A percentile compares a stretch with the other conserved stretches of the same genome.
phyloP scores from a whole-genome alignment of 148 eudicot genomes.

The Vaccinium corymbosum region DNA sequence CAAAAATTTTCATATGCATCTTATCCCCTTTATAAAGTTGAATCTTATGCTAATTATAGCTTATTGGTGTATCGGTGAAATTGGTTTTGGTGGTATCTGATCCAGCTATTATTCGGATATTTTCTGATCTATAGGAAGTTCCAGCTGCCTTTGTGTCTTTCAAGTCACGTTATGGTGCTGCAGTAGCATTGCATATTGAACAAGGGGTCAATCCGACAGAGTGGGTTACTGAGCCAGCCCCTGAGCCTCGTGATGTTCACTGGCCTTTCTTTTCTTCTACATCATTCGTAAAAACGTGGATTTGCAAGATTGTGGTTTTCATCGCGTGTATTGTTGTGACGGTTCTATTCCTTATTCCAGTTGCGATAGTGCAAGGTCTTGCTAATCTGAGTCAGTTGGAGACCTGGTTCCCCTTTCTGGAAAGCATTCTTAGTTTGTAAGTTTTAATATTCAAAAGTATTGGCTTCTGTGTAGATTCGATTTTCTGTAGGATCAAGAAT shows the following conservation, averaged over 20 bases:
- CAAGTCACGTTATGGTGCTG: conserved; percentile 74
- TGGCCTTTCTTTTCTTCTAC: conserved; percentile 95
- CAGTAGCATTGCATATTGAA: conserved; percentile 57
- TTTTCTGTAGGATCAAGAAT: neutral
- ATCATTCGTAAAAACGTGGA: conserved; percentile 66
- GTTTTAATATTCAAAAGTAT: conserved; percentile 19
- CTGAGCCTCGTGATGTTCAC: conserved; percentile 79
- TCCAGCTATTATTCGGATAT: neutral
- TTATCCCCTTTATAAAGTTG: neutral
- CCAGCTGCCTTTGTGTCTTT: conserved; percentile 91
- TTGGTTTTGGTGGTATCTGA: conserved; percentile 5
- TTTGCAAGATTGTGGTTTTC: conserved; percentile 49
- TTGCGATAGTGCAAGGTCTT: conserved; percentile 82
- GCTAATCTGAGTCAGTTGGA: conserved; percentile 72
- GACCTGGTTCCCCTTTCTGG: conserved; percentile 68
- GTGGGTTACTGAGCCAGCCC: conserved; percentile 87
- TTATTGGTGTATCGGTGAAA: neutral
- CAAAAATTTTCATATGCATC: neutral
- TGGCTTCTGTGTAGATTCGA: neutral
- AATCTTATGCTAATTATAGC: neutral
- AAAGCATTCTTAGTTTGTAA: conserved; percentile 57
- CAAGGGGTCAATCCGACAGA: conserved; percentile 76
- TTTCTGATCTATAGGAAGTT: conserved; percentile 48
- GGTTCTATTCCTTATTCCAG: conserved; percentile 67
- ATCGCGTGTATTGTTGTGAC: conserved; percentile 47